Conservation (phyloP, 78 protist species). For the Dictyostelium intermedium region DNA sequence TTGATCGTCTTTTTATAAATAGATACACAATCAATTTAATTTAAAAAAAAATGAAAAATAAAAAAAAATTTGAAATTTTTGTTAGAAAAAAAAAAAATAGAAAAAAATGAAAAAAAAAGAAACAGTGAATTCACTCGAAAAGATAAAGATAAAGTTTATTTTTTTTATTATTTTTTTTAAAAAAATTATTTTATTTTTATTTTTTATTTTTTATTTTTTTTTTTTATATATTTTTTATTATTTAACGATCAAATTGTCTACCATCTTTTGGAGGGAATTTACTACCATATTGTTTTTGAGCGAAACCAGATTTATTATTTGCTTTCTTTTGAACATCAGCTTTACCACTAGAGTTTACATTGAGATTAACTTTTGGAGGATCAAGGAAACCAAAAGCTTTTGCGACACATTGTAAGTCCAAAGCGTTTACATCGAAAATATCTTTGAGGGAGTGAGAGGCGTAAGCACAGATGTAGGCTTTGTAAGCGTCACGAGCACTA, state of each 20-base stretch:
- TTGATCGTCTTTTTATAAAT: neutral
- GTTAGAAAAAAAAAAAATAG: no score
- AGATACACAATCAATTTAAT: no score
- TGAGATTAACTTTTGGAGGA: conserved; percentile 67
- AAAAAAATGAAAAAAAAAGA: no score
- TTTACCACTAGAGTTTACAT: neutral
- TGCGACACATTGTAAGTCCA: conserved; percentile 87
- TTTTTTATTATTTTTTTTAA: neutral
- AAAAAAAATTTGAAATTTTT: no score
- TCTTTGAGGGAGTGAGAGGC: conserved; percentile 96
- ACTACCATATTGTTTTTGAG: neutral
- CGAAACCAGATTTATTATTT: conserved; percentile 5
- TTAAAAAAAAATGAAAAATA: neutral
- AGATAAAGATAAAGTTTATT: no score
- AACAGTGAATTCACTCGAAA: no score
- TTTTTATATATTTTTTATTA: neutral
- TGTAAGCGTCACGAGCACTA: conserved; percentile 96
- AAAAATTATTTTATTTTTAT: neutral
- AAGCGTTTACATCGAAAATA: conserved; percentile 90
- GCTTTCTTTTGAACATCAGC: neutral
- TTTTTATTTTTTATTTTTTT: neutral
- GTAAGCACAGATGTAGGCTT: conserved; percentile 96
- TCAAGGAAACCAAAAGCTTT: conserved; percentile 79
- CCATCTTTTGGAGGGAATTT: conserved; percentile 12
- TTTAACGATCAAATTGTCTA: conserved; percentile 41